Evolutionary conservation across 805 yeast species (phyloP).

Genomic region (Yarrowia osloensis): DNA sequence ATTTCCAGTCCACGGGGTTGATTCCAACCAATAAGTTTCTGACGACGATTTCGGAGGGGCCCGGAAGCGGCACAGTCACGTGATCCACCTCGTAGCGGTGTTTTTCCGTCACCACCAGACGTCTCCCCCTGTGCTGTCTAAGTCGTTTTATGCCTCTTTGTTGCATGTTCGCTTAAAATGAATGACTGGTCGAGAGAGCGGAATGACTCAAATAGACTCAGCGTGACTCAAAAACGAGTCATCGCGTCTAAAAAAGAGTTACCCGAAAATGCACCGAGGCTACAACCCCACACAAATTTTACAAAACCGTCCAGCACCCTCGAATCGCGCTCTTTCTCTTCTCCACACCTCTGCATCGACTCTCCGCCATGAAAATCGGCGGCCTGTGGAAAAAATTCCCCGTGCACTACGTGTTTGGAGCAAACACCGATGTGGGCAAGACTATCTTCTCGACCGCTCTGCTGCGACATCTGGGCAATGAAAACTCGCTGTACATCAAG

Average conservation of each 20-base stretch:
- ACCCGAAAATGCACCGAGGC: slow-evolving; percentile 14
- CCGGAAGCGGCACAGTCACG: not conserved
- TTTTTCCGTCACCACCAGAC: not conserved
- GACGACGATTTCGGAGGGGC: not conserved
- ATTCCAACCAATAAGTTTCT: not conserved
- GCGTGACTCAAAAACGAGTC: not conserved
- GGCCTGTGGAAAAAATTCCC: slow-evolving; percentile 29
- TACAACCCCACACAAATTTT: slow-evolving; percentile 14
- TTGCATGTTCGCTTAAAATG: not conserved
- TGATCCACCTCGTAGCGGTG: not conserved
- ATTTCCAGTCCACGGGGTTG: slow-evolving; percentile 28
- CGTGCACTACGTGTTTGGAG: slow-evolving; percentile 35
- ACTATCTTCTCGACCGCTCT: slow-evolving; percentile 36
- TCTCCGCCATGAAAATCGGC: slow-evolving; percentile 12
- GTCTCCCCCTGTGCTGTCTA: not conserved
- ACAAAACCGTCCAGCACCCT: not conserved
- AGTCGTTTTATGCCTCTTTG: slow-evolving; percentile 1
- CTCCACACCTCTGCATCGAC: not conserved
- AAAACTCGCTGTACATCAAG: slow-evolving; percentile 34
- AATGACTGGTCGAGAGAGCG: not conserved
- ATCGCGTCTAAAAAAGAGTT: not conserved
- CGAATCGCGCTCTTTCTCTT: not conserved
- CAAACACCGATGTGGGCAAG: slow-evolving; percentile 39
- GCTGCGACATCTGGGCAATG: slow-evolving; percentile 19
- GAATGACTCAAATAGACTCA: not conserved